Base-by-base conservation (phyloP, 805 yeast genomes). In the Ogataea allantospora region DNA sequence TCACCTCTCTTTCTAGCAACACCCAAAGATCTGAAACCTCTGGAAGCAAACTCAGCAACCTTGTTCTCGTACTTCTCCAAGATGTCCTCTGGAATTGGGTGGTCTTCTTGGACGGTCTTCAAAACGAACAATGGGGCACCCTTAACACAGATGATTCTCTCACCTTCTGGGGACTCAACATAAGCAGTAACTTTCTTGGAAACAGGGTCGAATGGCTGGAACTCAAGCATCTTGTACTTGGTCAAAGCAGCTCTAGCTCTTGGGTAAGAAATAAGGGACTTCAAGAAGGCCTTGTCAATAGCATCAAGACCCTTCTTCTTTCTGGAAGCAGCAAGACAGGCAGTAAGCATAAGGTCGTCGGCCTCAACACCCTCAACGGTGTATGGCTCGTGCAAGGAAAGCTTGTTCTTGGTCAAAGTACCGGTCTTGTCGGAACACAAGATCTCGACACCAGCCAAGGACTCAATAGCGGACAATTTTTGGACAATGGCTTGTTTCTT, bases 1-100 rank as follows among this genome's bases (percentile, higher is more conserved):
- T 87, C 95, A 72, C 95, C 96, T 77, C 95, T 82, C 87, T 87
- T 87, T 80, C 96, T 86, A 53, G 96, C 96, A 75, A 88, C 96
- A 83, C 96, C 96, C 66, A 88, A 77, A 62, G 96, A 88, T 73
- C 96, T 79, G 91, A 87, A 88, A 79, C 96, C 96, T 80, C 96
- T 83, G 59, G 95, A 82, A 64, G 96, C 96, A 67, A 88, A 87
- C 74, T 88, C 96, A 63, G 95, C 95, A 60, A 88, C 96, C 71
- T 88, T 88, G 80, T 87, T 85, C 77, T 88, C 95, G 71, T 88
- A 88, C 78, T 85, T 87, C 73, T 86, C 93, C 64, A 83, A 85
- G 66, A 88, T 73, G 65, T 85, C 95, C 73, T 87, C 96, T 58
- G 95, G 95, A 55, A 88, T 82, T 67, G 95, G 93, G 73, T 87